phyloP scores from a whole-genome alignment of 2,329 filamentous ascomycete species.

The Diaporthe velutina region DNA sequence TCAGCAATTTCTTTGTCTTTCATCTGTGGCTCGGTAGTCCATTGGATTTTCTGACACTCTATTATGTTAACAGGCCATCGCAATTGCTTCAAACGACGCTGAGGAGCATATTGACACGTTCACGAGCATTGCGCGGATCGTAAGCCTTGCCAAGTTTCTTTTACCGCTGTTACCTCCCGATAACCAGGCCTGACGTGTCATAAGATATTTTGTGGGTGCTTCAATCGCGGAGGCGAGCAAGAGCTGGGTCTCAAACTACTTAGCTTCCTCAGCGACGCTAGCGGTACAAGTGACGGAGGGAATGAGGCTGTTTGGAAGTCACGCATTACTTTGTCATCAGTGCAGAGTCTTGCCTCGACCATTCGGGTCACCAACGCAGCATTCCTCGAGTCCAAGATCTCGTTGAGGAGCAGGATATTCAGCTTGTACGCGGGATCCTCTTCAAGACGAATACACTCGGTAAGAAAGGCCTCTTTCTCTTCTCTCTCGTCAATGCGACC shows the following conservation, averaged over 20 bases:
- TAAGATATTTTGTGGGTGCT: not conserved
- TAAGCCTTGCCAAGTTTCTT: not conserved
- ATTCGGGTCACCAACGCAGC: not conserved
- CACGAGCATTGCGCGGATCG: not conserved
- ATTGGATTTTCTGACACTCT: not conserved
- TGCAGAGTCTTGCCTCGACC: not conserved
- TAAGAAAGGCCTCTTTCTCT: not conserved
- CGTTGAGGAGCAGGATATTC: not conserved
- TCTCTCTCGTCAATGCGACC: not conserved
- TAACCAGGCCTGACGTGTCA: not conserved
- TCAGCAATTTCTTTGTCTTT: not conserved
- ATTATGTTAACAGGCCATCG: not conserved
- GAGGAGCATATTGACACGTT: not conserved
- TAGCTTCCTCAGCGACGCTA: not conserved
- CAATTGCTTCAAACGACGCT: not conserved
- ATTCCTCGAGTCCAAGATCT: not conserved
- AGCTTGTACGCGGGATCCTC: not conserved
- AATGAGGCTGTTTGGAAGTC: not conserved
- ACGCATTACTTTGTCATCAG: not conserved
- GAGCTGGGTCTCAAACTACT: slow-evolving; percentile 1
- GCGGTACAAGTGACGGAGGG: not conserved
- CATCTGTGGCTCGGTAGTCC: not conserved
- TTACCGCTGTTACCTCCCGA: not conserved
- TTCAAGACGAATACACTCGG: not conserved
- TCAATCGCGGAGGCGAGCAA: not conserved